Evolutionary conservation across 441 rosid species (phyloP), one percentile per base, ranked within the genome.

Genomic region (Gossypium davidsonii): DNA sequence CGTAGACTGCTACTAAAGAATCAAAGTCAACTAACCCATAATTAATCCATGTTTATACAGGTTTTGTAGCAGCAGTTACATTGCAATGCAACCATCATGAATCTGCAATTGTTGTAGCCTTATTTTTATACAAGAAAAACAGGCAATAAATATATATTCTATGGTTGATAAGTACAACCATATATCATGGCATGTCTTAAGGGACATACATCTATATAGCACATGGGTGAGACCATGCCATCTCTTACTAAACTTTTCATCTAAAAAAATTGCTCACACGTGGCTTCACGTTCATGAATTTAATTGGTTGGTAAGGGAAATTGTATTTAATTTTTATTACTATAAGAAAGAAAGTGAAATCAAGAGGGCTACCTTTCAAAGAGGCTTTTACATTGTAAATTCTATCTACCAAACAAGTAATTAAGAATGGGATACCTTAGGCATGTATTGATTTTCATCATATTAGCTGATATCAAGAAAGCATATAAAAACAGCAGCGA

Each of bases 151-250:
- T 57, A 66, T 48, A 28, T 18, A 60, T 28, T 11, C 1, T 73
- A 46, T 79, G 70, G 74, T 74, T 52, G 72, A 66, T 67, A 75
- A n/a, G 65, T 56, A 62, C 8, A 72, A 76, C 80, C 87, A 17
- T 73, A 17, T 31, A 39, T 57, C 37, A 46, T 74, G 87, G 74
- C 86, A 77, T 73, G 82, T 77, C 72, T 77, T 61, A 57, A 57
- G 88, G 83, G 71, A 56, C 49, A 48, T 63, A 51, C 80, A 78
- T 31, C 77, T 64, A 48, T 25, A 48, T 58, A 68, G 78, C 79
- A 85, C 87, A 77, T 82, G 87, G 82, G 42, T 51, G 73, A 72
- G 15, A 51, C 56, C 56, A 60, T 74, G 79, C 79, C 74, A 70
- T 60, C 55, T 17, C 25, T 48, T 42, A 21, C 63, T 67, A 11